phyloP scores from a whole-genome alignment of 768 basidiomycete genomes.

The Naganishia vishniacii region DNA sequence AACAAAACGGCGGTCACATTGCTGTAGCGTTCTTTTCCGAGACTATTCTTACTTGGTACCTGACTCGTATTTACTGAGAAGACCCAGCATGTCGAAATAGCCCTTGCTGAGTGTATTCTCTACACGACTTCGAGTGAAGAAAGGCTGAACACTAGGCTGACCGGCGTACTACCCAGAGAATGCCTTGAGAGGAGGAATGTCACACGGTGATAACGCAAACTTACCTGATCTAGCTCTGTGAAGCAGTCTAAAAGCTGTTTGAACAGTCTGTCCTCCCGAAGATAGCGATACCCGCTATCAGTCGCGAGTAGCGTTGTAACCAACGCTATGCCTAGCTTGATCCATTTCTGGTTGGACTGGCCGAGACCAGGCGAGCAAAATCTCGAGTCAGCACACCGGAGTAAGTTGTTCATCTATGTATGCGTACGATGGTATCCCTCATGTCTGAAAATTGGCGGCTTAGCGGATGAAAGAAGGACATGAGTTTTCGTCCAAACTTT shows the following conservation, averaged over 20 bases:
- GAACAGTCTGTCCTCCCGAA: constrained; percentile 80
- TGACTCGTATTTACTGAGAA: constrained; percentile 76
- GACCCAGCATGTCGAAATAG: constrained; percentile 93
- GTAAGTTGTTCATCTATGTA: neutral
- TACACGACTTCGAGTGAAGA: constrained; percentile 75
- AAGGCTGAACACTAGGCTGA: constrained; percentile 32
- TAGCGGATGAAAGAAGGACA: constrained; percentile 89
- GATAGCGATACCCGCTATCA: constrained; percentile 74
- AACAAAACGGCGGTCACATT: neutral
- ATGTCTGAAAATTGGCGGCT: constrained; percentile 77
- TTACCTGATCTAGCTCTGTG: constrained; percentile 83
- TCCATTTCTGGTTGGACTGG: constrained; percentile 77
- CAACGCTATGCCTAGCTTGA: constrained; percentile 73
- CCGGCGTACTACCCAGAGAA: constrained; percentile 29
- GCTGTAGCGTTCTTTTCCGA: neutral
- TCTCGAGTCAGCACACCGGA: neutral
- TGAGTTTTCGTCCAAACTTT: constrained; percentile 80
- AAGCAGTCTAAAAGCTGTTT: constrained; percentile 78
- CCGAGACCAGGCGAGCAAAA: neutral
- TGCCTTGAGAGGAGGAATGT: neutral
- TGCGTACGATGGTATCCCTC: constrained; percentile 59
- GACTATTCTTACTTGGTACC: constrained; percentile 69
- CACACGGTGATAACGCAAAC: constrained; percentile 34
- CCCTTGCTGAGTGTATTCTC: constrained; percentile 78
- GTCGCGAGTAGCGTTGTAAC: constrained; percentile 76